These are phyloP conservation scores for Aspergillus proliferans DNA, from an alignment of 2,329 filamentous ascomycete genomes.

Conservation along the genomic window DNA sequence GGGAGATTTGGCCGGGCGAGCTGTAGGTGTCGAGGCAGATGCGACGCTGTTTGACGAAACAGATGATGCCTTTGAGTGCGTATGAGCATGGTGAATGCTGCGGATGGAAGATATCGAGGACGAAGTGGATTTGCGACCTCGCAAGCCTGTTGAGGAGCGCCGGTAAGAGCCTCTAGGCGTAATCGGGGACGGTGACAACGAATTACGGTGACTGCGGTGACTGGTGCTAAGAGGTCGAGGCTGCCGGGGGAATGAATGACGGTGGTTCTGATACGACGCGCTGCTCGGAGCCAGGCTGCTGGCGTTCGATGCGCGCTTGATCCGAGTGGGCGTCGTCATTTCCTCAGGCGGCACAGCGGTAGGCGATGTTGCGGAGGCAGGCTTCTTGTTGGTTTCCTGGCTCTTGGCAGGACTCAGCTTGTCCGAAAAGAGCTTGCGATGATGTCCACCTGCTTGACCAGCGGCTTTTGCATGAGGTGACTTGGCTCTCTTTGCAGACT, in stretches of 20 bases:
- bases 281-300: slow-evolving; percentile 39
- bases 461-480: slow-evolving; percentile 44
- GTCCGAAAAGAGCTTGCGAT: slow-evolving; percentile 34
- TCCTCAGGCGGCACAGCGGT: slow-evolving; percentile 16
- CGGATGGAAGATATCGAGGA: slow-evolving; percentile 91
- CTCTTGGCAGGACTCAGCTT: slow-evolving; percentile 35
- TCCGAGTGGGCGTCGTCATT: slow-evolving; percentile 31
- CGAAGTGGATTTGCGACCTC: slow-evolving; percentile 90
- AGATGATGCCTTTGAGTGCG: slow-evolving; percentile 89
- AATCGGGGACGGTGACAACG: slow-evolving; percentile 76
- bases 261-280: slow-evolving; percentile 36
- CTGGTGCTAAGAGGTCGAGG: slow-evolving; percentile 31
- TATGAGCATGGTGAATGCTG: slow-evolving; percentile 81
- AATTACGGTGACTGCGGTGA: slow-evolving; percentile 53
- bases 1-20: slow-evolving; percentile 63
- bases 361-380: slow-evolving; percentile 16
- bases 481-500: slow-evolving; percentile 57
- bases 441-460: slow-evolving; percentile 20
- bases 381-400: slow-evolving; percentile 28
- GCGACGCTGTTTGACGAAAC: slow-evolving; percentile 76
- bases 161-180: slow-evolving; percentile 84
- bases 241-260: slow-evolving; percentile 36
- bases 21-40: slow-evolving; percentile 62
- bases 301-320: slow-evolving; percentile 35
- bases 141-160: slow-evolving; percentile 72